Evolutionary conservation across 805 yeast genomes (phyloP).

Genomic region (Clavispora santaluciae): DNA sequence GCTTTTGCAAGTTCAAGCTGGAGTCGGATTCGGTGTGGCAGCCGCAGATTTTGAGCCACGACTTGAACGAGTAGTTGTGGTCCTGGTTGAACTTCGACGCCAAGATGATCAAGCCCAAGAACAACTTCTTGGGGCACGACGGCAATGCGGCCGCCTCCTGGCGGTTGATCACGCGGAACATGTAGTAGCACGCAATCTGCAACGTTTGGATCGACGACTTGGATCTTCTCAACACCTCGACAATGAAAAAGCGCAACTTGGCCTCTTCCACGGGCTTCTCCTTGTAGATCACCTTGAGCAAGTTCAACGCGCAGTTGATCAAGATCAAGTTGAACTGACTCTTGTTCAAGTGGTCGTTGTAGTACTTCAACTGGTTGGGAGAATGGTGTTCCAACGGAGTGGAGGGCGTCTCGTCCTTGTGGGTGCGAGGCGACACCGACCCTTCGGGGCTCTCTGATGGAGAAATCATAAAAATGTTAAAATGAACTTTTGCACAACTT

Average conservation of each 20-base stretch:
- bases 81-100: slow-evolving; percentile 74
- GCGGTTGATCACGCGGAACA: slow-evolving; percentile 41
- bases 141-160: slow-evolving; percentile 9
- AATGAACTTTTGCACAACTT: neutral
- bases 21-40: slow-evolving; percentile 21
- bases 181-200: slow-evolving; percentile 63
- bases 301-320: slow-evolving; percentile 31
- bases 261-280: slow-evolving; percentile 10
- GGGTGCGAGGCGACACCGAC: slow-evolving; percentile 7
- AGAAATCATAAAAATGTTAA: neutral
- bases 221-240: slow-evolving; percentile 46
- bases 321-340: slow-evolving; percentile 37
- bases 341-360: slow-evolving; percentile 35
- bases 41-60: slow-evolving; percentile 77
- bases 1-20: slow-evolving; percentile 40
- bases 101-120: slow-evolving; percentile 63
- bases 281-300: slow-evolving; percentile 30
- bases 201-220: slow-evolving; percentile 57
- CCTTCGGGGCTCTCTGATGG: slow-evolving; percentile 8
- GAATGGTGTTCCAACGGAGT: slow-evolving; percentile 14
- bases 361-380: slow-evolving; percentile 39
- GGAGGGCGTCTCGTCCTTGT: slow-evolving; percentile 6
- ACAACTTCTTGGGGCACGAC: slow-evolving; percentile 59
- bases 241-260: slow-evolving; percentile 27
- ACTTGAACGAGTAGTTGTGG: slow-evolving; percentile 58